phyloP scores from a whole-genome alignment of 2,329 filamentous ascomycete species.

The Zymoseptoria pseudotritici region DNA sequence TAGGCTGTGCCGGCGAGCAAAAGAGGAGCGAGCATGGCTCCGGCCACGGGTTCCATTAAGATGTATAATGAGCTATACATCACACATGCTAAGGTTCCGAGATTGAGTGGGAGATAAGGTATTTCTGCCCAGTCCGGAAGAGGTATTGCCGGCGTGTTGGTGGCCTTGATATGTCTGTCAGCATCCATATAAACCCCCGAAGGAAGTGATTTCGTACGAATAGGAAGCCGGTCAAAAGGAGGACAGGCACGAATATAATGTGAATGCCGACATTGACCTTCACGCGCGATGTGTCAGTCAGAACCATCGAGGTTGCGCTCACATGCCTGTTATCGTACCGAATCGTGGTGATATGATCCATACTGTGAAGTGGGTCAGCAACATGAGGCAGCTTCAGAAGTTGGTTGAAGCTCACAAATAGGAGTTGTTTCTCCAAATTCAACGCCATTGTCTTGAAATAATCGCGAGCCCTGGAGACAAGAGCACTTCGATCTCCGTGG shows the following conservation, averaged over 20 bases:
- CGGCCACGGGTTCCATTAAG: conserved; percentile 88
- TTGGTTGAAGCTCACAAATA: conserved; percentile 56
- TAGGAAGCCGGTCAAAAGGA: conserved; percentile 63
- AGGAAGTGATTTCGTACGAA: conserved; percentile 49
- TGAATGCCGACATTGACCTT: conserved; percentile 72
- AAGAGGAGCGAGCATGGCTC: conserved; percentile 65
- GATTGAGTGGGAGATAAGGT: conserved; percentile 52
- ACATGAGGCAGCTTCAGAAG: conserved; percentile 8
- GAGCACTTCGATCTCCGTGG: neutral
- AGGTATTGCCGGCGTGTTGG: conserved; percentile 49
- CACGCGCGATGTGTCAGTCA: neutral
- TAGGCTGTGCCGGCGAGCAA: conserved; percentile 68
- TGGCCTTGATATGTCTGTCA: conserved; percentile 37
- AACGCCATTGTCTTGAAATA: conserved; percentile 42
- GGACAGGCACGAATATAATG: conserved; percentile 69
- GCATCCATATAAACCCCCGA: too few relatives aligned
- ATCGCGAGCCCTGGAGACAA: neutral
- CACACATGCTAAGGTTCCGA: conserved; percentile 50
- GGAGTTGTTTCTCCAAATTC: conserved; percentile 73
- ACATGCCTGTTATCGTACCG: conserved; percentile 35
- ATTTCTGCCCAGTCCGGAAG: conserved; percentile 48
- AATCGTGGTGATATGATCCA: conserved; percentile 74
- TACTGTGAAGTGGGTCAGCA: conserved; percentile 50
- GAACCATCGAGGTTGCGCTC: neutral
- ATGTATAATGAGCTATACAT: conserved; percentile 76